phyloP scores from a whole-genome alignment of 2,329 filamentous ascomycete genomes.

The Zelopaecilomyces penicillatus region DNA sequence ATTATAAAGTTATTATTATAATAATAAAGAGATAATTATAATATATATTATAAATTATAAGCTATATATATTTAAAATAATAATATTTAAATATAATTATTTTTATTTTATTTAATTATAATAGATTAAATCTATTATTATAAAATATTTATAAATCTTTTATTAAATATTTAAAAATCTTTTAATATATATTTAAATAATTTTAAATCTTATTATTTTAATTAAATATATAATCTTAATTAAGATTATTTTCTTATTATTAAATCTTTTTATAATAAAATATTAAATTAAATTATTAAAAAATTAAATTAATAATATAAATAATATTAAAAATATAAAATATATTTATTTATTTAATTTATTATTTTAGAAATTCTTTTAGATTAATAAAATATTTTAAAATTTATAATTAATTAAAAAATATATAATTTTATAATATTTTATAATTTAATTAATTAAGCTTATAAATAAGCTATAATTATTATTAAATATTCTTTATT shows the following conservation, averaged over 20 bases:
- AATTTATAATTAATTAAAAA: not conserved
- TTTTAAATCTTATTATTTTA: not conserved
- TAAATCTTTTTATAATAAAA: not conserved
- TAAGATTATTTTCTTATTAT: not conserved
- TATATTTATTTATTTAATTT: too few relatives aligned
- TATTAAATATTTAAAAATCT: not conserved
- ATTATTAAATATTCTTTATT: too few relatives aligned
- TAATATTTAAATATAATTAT: not conserved
- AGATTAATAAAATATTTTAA: too few relatives aligned
- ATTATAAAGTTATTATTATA: not conserved
- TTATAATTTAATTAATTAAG: too few relatives aligned
- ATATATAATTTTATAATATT: not conserved
- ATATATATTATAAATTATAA: not conserved
- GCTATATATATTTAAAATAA: not conserved
- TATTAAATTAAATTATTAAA: too few relatives aligned
- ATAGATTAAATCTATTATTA: not conserved
- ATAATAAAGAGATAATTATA: not conserved
- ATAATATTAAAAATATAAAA: too few relatives aligned
- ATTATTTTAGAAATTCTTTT: not conserved
- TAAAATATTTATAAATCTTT: not conserved
- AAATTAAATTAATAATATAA: too few relatives aligned
- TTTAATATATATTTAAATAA: not conserved
- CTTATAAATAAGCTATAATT: too few relatives aligned
- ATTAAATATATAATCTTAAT: not conserved
- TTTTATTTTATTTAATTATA: not conserved